These are phyloP conservation scores for Neopestalotiopsis clavispora DNA, from an alignment of 2,329 filamentous ascomycete species.

Conservation along the genomic window DNA sequence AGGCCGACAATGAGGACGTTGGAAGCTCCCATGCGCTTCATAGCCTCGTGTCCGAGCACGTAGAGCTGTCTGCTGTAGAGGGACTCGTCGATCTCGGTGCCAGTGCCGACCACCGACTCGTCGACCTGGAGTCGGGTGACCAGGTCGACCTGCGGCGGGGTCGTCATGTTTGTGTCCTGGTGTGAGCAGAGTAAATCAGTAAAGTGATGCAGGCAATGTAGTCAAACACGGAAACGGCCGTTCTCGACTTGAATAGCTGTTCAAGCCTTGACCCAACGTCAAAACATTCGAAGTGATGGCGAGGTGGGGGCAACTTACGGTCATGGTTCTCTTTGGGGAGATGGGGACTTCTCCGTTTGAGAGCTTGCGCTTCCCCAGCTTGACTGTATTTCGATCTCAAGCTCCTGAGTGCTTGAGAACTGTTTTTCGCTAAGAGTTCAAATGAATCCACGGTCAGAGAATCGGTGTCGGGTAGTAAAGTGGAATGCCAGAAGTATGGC, in stretches of 20 bases:
- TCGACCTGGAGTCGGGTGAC: conserved; percentile 71
- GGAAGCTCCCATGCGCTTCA: conserved; percentile 98
- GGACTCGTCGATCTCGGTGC: conserved; percentile 70
- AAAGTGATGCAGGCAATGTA: background rate
- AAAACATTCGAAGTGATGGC: background rate
- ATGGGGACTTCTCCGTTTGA: conserved; percentile 63
- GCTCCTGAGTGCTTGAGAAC: conserved; percentile 24
- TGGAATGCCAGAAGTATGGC: conserved; percentile 9
- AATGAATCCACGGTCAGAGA: background rate
- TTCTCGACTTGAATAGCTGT: background rate
- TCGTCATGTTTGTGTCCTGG: conserved; percentile 55
- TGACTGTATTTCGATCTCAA: conserved; percentile 40
- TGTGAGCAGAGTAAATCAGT: conserved; percentile 23
- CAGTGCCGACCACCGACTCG: conserved; percentile 56
- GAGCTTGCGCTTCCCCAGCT: conserved; percentile 72
- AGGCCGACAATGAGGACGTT: conserved; percentile 92
- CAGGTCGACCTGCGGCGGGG: conserved; percentile 60
- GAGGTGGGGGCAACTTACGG: conserved; percentile 50
- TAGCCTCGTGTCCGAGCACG: conserved; percentile 77
- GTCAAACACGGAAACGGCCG: background rate
- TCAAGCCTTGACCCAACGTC: background rate
- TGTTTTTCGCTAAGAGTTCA: background rate
- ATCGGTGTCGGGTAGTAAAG: background rate
- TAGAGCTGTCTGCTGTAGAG: conserved; percentile 78
- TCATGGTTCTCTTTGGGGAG: conserved; percentile 65